phyloP scores from a whole-genome alignment of 345 rosid genomes.

The Salix udensis region DNA sequence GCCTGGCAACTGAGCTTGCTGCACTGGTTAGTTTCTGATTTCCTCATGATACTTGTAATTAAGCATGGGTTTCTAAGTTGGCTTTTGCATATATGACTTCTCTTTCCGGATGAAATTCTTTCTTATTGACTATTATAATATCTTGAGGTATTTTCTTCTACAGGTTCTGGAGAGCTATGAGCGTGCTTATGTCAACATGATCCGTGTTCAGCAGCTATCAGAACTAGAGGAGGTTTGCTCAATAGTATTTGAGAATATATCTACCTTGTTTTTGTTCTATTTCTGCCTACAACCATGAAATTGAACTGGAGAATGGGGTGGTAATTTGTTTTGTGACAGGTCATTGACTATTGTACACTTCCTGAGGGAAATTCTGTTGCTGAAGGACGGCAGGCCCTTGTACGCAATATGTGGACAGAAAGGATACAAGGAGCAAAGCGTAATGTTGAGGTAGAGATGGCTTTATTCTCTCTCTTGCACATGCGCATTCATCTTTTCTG shows the following conservation, averaged over 20 bases:
- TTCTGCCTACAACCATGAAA: constrained; percentile 1
- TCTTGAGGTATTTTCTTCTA: constrained; percentile 11
- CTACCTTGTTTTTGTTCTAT: constrained; percentile 4
- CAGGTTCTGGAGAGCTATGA: constrained; percentile 98
- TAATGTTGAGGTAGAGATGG: constrained; percentile 79
- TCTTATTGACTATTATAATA: neutral
- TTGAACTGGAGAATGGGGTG: neutral
- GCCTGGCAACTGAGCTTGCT: constrained; percentile 98
- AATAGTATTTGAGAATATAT: constrained; percentile 7
- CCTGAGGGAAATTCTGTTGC: constrained; percentile 70
- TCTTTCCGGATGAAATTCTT: neutral
- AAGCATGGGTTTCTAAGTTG: neutral
- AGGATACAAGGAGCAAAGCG: constrained; percentile 91
- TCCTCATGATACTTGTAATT: neutral
- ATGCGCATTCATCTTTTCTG: neutral
- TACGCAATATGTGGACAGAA: constrained; percentile 98
- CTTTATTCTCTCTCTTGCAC: neutral
- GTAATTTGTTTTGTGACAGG: constrained; percentile 39
- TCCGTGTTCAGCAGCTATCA: constrained; percentile 96
- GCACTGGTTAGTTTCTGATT: constrained; percentile 68
- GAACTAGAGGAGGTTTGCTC: constrained; percentile 89
- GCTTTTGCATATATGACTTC: neutral
- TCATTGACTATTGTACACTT: constrained; percentile 88
- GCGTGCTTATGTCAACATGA: constrained; percentile 95
- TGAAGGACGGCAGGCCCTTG: constrained; percentile 79